phyloP scores from a whole-genome alignment of 169 alveolate genomes.

The Babesia microti region DNA sequence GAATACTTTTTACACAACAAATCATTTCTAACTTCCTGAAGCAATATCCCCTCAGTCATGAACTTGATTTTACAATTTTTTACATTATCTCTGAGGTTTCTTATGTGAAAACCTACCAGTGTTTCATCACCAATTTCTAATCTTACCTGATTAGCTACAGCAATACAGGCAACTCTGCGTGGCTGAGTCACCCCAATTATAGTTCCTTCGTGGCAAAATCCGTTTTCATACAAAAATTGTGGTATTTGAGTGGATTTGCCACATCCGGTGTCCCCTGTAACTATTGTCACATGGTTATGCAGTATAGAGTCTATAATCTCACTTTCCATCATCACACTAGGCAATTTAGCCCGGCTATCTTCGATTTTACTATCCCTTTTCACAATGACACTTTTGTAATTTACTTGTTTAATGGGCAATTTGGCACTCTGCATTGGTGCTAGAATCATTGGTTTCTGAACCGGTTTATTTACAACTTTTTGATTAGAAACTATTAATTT shows the following conservation, averaged over 20 bases:
- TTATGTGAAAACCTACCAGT: constrained; percentile 63
- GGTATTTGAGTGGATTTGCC: constrained; percentile 97
- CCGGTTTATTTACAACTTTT: background rate
- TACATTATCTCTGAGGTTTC: constrained; percentile 56
- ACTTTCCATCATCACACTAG: constrained; percentile 75
- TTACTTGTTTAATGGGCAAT: constrained; percentile 5
- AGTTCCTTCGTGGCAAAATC: constrained; percentile 55
- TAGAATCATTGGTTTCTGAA: background rate
- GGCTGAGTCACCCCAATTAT: constrained; percentile 90
- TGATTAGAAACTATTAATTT: background rate
- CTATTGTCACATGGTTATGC: constrained; percentile 79
- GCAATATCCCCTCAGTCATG: constrained; percentile 98
- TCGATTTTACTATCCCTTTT: constrained; percentile 58
- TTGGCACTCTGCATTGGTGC: background rate
- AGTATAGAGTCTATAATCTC: constrained; percentile 81
- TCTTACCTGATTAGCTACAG: constrained; percentile 53
- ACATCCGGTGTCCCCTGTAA: constrained; percentile 97
- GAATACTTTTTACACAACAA: constrained; percentile 79
- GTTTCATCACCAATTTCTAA: constrained; percentile 48
- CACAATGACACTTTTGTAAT: constrained; percentile 27
- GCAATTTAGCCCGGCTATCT: constrained; percentile 64
- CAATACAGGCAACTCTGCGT: constrained; percentile 84
- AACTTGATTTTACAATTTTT: constrained; percentile 77
- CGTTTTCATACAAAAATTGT: constrained; percentile 88
- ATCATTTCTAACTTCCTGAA: constrained; percentile 86